phyloP scores from a whole-genome alignment of 2,329 filamentous ascomycete genomes.

The Scedosporium boydii region DNA sequence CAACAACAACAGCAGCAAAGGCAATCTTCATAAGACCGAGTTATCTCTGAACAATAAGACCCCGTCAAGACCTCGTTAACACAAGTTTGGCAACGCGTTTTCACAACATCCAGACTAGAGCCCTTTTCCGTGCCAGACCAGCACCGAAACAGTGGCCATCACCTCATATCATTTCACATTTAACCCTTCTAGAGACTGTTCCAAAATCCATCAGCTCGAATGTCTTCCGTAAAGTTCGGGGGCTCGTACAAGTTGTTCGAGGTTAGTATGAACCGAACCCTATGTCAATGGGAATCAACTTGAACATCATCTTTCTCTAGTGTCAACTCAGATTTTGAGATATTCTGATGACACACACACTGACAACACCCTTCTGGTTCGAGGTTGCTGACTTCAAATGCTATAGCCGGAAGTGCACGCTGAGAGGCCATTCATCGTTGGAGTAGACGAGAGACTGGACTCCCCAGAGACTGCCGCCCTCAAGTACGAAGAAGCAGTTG shows the following conservation, averaged over 20 bases:
- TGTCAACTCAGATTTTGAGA: not conserved
- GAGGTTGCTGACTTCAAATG: conserved; percentile 5
- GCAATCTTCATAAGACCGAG: conserved; percentile 9
- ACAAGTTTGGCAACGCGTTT: conserved; percentile 19
- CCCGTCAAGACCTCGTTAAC: conserved; percentile 27
- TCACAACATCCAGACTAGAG: conserved; percentile 7
- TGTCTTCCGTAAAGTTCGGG: conserved; percentile 49
- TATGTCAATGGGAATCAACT: not conserved
- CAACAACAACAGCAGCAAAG: not conserved
- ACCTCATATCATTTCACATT: conserved; percentile 15
- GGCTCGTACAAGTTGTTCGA: conserved; percentile 48
- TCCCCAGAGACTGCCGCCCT: conserved; percentile 48
- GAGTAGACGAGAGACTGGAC: conserved; percentile 44
- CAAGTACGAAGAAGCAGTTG: conserved; percentile 46
- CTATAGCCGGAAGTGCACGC: conserved; percentile 41
- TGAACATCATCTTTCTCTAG: not conserved
- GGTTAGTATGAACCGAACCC: conserved; percentile 33
- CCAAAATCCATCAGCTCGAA: conserved; percentile 36
- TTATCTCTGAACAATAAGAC: conserved; percentile 24
- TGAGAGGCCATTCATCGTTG: conserved; percentile 47
- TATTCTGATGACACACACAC: not conserved
- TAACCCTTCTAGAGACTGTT: conserved; percentile 12
- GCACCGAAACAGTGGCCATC: conserved; percentile 24
- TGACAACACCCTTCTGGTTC: conserved; percentile 9
- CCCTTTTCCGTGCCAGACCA: conserved; percentile 22